phyloP scores from a whole-genome alignment of 352 stramenopile species.

The Peronosclerospora sorghi region DNA sequence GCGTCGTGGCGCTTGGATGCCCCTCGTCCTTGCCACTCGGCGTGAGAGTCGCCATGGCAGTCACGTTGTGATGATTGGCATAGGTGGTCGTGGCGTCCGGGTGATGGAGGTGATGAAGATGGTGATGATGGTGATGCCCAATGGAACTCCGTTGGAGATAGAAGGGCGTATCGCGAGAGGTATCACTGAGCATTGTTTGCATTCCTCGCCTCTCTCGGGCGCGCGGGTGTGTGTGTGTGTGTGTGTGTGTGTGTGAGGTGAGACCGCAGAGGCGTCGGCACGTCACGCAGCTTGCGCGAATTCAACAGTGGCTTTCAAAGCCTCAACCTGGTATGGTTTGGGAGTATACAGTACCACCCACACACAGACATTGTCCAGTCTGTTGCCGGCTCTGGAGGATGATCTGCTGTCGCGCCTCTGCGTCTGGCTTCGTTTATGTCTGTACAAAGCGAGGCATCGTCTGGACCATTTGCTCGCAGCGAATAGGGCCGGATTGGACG shows the following conservation, averaged over 20 bases:
- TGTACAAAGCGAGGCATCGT: neutral
- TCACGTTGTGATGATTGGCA: slow-evolving; percentile 18
- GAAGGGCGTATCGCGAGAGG: slow-evolving; percentile 18
- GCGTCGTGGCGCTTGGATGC: neutral
- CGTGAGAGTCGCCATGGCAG: slow-evolving; percentile 20
- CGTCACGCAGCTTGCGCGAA: slow-evolving; percentile 11
- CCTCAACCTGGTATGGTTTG: slow-evolving; percentile 21
- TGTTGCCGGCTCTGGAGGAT: too few relatives aligned
- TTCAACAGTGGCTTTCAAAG: slow-evolving; percentile 24
- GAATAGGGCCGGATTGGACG: slow-evolving; percentile 13
- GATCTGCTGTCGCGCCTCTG: too few relatives aligned
- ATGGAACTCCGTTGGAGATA: slow-evolving; percentile 22
- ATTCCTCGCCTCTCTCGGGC: slow-evolving; percentile 19
- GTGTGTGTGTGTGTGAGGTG: too few relatives aligned
- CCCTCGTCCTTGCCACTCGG: slow-evolving; percentile 16
- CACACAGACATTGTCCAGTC: slow-evolving; percentile 2
- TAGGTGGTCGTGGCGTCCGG: slow-evolving; percentile 9
- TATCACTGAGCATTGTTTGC: slow-evolving; percentile 28
- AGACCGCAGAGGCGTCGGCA: neutral
- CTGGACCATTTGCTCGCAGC: neutral
- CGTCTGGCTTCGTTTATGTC: neutral
- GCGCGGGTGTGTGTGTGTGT: neutral
- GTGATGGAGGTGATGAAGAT: neutral
- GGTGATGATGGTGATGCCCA: neutral
- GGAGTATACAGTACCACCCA: too few relatives aligned